These are phyloP conservation scores for Podosphaera xanthii DNA, from an alignment of 2,329 filamentous ascomycete species.

Conservation along the genomic window DNA sequence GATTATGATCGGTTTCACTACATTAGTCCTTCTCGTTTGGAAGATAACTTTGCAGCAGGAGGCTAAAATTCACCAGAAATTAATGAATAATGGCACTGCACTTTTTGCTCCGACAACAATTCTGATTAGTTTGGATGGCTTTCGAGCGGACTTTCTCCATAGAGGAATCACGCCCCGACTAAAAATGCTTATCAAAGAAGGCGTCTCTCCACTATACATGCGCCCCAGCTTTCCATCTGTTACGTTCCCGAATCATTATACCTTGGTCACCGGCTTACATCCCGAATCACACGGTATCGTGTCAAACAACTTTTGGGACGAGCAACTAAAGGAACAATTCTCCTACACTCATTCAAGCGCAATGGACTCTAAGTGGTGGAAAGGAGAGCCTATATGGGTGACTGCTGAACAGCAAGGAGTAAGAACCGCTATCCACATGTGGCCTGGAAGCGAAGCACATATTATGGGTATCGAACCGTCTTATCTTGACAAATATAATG, in stretches of 20 bases:
- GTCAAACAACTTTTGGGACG: slow-evolving; percentile 89
- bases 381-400: slow-evolving; percentile 79
- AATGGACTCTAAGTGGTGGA: slow-evolving; percentile 82
- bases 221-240: slow-evolving; percentile 84
- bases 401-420: slow-evolving; percentile 70
- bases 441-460: slow-evolving; percentile 86
- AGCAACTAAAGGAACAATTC: slow-evolving; percentile 52
- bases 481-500: slow-evolving; percentile 69
- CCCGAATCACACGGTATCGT: slow-evolving; percentile 86
- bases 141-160: slow-evolving; percentile 74
- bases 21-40: slow-evolving; percentile 33
- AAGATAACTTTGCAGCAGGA: slow-evolving; percentile 29
- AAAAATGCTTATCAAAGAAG: slow-evolving; percentile 50
- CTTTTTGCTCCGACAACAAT: slow-evolving; percentile 82
- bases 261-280: slow-evolving; percentile 73
- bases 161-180: slow-evolving; percentile 66
- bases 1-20: slow-evolving; percentile 29
- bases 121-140: slow-evolving; percentile 82
- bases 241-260: slow-evolving; percentile 93
- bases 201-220: slow-evolving; percentile 84
- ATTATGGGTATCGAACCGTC: slow-evolving; percentile 52
- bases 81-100: slow-evolving; percentile 62
- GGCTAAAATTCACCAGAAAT: slow-evolving; percentile 13
- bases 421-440: slow-evolving; percentile 81
- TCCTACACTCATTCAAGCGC: slow-evolving; percentile 60